A percentile compares a stretch with the other conserved stretches of the same genome.
Conservation (phyloP, 2,329 filamentous ascomycete genomes). For the Diaporthe sp. region DNA sequence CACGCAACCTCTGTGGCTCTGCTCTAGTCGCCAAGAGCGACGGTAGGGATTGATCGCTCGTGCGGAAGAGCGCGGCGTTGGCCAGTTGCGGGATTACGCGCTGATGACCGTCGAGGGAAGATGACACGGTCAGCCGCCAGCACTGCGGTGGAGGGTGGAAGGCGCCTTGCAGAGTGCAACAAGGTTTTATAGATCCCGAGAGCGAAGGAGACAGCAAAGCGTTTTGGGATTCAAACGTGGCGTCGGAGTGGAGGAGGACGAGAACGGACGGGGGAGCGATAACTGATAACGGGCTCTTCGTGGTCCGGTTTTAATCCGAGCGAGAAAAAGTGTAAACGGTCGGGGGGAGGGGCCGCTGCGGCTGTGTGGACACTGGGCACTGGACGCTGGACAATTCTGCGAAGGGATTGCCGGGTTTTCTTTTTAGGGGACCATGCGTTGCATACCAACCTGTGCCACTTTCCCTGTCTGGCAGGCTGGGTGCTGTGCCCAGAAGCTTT, state of each 20-base stretch:
- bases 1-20: slow-evolving; percentile 2
- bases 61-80: slow-evolving; percentile 1
- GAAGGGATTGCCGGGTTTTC: slow-evolving; percentile 6
- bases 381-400: neutral
- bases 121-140: slow-evolving; percentile 27
- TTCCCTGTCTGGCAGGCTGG: neutral
- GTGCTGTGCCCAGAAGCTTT: neutral
- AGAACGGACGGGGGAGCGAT: slow-evolving; percentile 26
- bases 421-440: neutral
- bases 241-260: slow-evolving; percentile 18
- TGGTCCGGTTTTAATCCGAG: slow-evolving; percentile 29
- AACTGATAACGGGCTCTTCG: slow-evolving; percentile 30
- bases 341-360: neutral
- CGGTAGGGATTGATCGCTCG: neutral
- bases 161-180: neutral
- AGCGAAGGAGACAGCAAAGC: slow-evolving; percentile 24
- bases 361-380: neutral
- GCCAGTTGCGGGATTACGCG: neutral
- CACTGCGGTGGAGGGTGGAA: neutral
- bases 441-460: neutral
- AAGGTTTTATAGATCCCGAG: slow-evolving; percentile 7
- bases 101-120: slow-evolving; percentile 22
- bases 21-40: neutral
- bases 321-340: slow-evolving; percentile 12
- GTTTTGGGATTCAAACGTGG: slow-evolving; percentile 23